phyloP scores from a whole-genome alignment of 2,329 filamentous ascomycete genomes.

The Botrytis byssoidea region DNA sequence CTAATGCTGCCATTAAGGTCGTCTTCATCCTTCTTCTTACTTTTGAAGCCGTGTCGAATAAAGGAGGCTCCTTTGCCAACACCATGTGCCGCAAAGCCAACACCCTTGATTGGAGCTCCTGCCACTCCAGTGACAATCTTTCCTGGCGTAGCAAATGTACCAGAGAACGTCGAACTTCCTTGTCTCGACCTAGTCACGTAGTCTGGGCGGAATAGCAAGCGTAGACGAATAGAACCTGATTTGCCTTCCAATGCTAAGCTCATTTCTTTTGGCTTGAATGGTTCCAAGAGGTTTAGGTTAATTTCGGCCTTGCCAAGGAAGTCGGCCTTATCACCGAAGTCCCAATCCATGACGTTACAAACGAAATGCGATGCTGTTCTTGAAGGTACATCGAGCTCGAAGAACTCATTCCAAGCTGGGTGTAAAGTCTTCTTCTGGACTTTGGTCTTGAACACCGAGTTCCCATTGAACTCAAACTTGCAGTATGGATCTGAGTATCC shows the following conservation, averaged over 20 bases:
- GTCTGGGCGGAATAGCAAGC: conserved; percentile 87
- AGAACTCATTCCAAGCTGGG: conserved; percentile 94
- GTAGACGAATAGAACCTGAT: conserved; percentile 77
- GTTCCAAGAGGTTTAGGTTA: conserved; percentile 76
- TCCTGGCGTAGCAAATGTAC: conserved; percentile 81
- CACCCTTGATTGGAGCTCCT: conserved; percentile 91
- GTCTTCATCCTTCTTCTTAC: conserved; percentile 59
- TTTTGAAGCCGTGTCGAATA: conserved; percentile 78
- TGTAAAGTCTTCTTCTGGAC: conserved; percentile 94
- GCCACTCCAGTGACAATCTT: conserved; percentile 80
- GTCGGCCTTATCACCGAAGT: conserved; percentile 94
- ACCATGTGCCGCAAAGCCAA: conserved; percentile 62
- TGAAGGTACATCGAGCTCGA: conserved; percentile 79
- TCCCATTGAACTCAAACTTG: conserved; percentile 87
- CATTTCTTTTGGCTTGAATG: conserved; percentile 77
- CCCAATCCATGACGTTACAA: conserved; percentile 88
- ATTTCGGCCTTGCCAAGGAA: conserved; percentile 77
- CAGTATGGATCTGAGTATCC: conserved; percentile 97
- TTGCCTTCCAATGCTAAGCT: conserved; percentile 80
- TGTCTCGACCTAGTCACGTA: conserved; percentile 86
- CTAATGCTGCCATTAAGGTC: background rate
- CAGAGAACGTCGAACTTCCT: conserved; percentile 88
- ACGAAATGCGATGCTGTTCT: conserved; percentile 81
- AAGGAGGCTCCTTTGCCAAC: conserved; percentile 91
- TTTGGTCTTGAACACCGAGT: conserved; percentile 93